phyloP scores from a whole-genome alignment of 176 grass and related monocot species.

The Oryza coarctata region DNA sequence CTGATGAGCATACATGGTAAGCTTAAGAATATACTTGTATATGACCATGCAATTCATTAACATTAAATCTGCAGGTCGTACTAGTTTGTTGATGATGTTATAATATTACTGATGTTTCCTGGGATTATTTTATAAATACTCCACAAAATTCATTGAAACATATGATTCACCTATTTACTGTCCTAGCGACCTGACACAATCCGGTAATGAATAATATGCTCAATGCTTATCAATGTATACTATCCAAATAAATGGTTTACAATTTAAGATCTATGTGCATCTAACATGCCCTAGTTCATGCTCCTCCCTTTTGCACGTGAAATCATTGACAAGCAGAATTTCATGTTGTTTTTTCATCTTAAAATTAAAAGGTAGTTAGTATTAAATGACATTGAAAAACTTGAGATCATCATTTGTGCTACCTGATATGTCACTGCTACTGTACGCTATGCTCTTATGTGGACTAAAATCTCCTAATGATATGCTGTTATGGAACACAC shows the following conservation, averaged over 20 bases:
- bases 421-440: background rate
- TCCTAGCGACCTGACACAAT: background rate
- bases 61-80: background rate
- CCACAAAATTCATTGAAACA: background rate
- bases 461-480: background rate
- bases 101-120: background rate
- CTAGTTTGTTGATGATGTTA: background rate
- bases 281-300: background rate
- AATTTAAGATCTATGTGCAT: background rate
- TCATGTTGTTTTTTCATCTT: background rate
- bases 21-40: background rate
- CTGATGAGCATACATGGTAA: slow-evolving; percentile 49
- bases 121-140: background rate
- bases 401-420: background rate
- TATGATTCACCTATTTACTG: background rate
- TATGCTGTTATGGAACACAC: background rate
- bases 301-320: background rate
- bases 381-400: background rate
- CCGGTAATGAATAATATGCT: background rate
- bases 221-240: background rate
- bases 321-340: background rate
- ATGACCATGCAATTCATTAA: background rate
- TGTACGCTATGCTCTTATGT: background rate
- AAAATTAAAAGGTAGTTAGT: background rate
- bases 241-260: slow-evolving; percentile 6